Evolutionary conservation across 1,139 yeast species (phyloP), one percentile per base, ranked within the genome.

Genomic region (Suzukiozyma palmioleophila): DNA sequence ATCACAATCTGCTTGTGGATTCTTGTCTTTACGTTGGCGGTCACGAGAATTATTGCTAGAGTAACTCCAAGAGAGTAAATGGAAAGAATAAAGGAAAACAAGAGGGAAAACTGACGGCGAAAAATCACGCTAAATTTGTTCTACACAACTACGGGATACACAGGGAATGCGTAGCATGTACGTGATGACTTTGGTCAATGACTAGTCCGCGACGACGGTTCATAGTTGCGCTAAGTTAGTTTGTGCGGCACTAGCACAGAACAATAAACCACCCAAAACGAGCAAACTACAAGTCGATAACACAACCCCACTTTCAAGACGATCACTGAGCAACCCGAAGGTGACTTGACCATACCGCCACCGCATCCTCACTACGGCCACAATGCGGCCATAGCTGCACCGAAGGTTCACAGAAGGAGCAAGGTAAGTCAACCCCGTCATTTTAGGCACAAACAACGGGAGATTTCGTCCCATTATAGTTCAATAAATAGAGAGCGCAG

Each of bases 1-100:
- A 61, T 89, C 48, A 80, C 84, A 28, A 68, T 90, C 49, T 73
- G 79, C 30, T 72, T 84, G 54, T 90, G 97, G 97, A 88, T 92
- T 31, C 61, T 82, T 27, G 84, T 96, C 0, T 90, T 90, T 51
- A 77, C 92, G 10, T 78, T 90, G 39, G 84, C 95, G 59, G 81
- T 89, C 12, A 69, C 86, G 46, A 71, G 97, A 47, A 87, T 90
- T 37, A 92, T 90, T 5, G 92, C 84, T 51, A 74, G 48, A 40
- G 53, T 49, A 4, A 43, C 43, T 16, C 40, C 46, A 11, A 37
- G 44, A 16, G 46, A 35, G 12, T 24, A 35, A 18, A 18, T 18
- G 22, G 22, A 18, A 16, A 11, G 27, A 32, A 22, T n/a, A n/a
- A 24, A 13, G 16, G 10, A 28, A 12, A 28, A 4, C n/a, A 3